Base-by-base conservation (phyloP, 2,329 filamentous ascomycete genomes). In the Ophiostoma tasmaniense region DNA sequence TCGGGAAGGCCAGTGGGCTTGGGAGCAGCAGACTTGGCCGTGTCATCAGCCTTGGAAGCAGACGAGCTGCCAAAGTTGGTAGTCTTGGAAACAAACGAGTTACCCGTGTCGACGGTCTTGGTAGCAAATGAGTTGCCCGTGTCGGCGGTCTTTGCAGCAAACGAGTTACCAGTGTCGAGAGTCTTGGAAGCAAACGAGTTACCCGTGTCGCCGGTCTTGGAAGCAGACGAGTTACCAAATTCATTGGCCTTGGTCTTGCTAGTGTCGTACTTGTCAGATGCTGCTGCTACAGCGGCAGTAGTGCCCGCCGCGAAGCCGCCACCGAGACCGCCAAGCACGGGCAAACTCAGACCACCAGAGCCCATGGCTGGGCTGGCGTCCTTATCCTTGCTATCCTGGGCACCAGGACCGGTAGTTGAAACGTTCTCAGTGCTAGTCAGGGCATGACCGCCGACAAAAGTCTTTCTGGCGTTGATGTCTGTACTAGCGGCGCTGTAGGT, bases 371-470 rank as follows among this genome's bases (percentile, higher is more conserved):
- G 30, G 8, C 30, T 64, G 20, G 8, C 37, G 20, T 22, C n/a
- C 61, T 37, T 37, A 7, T 11, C 10, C 2, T 33, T 62, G 28
- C 59, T 33, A 13, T 3, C n/a, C 13, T 8, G 8, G 13, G 17
- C 50, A 4, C 25, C n/a, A 0, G 45, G 22, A n/a, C 28, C 22
- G 11, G 37, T 28, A 2, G 69, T 13, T 8, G 37, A 42, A 14
- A 33, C 76, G 50, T 70, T 71, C 37, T 73, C 72, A 5, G 71
- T 68, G 20, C 70, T 72, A 10, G 72, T 70, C 17, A 82, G 76
- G 4, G 79, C 76, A 10, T 77, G 78, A 20, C 81, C 81, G 14
- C 81, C 81, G 35, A 83, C 74, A 71, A 83, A 83, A 3, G 75
- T 73, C 22, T 71, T 69, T 35, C 61, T 67, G 3, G 67, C 14